Evolutionary conservation across 1,284 basidiomycete species (phyloP), one percentile per base, ranked within the genome.

Genomic region (Coniferiporia sulphurascens): DNA sequence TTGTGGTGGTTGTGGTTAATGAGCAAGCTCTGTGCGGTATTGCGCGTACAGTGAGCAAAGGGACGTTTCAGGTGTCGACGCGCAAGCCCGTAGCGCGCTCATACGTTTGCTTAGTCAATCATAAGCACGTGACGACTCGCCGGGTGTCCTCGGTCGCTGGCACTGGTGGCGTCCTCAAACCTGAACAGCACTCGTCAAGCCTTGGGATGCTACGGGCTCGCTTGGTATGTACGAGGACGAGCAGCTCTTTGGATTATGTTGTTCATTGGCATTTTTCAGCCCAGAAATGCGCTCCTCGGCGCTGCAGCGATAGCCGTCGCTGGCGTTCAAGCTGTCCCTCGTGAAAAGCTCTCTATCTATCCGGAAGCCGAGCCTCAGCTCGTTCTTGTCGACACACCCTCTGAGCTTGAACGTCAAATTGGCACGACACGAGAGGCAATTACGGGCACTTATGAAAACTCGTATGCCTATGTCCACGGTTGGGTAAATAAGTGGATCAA

Each of bases 401-500:
- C 89, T 12, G 81, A 82, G 45, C 80, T 95, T 46, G 85, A 92
- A 67, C 75, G 77, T 44, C 82, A 84, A 60, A 91, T 95, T 64
- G 85, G 89, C 32, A 75, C 78, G 38, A 84, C 78, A 5, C 81
- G 93, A 59, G 77, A 81, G 63, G 74, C 81, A 22, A 76, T 83
- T 1, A 82, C 79, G 22, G 72, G 77, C 1, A 78, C 79, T 4
- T 82, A 86, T 66, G 68, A 72, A 6, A 78, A 85, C 21, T 82
- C 82, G 13, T 82, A 85, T 62, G 74, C 77, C 1, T 79, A 82
- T 52, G 84, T 93, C 43, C 88, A 92, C 66, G 79, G 77, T 1
- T 81, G 85, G 48, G 82, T 95, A 9, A 82, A 84, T 21, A 78
- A 76, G 63, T 95, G 92, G 92, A 90, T 96, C 67, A 82, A 80